These are phyloP conservation scores for Anisodus acutangulus DNA, from an alignment of 257 asterid species.

Conservation along the genomic window DNA sequence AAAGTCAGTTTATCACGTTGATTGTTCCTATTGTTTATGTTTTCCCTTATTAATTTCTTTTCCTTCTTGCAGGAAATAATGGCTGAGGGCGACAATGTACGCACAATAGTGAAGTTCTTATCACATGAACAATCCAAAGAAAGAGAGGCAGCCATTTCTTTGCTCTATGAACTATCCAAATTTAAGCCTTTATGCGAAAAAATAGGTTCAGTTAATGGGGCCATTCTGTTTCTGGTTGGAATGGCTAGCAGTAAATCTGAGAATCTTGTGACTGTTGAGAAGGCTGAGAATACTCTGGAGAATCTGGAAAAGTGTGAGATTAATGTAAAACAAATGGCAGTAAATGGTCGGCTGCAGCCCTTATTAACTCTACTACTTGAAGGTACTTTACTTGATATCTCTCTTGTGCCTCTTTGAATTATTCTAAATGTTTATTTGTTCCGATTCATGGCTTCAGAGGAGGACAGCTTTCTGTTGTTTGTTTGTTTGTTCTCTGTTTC, in stretches of 20 bases:
- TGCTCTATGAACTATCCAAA: constrained; percentile 87
- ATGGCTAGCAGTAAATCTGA: constrained; percentile 96
- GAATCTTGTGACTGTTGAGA: constrained; percentile 69
- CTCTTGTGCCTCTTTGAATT: neutral
- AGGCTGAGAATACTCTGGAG: constrained; percentile 77
- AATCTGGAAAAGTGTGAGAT: constrained; percentile 81
- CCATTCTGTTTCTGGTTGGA: constrained; percentile 82
- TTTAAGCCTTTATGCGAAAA: constrained; percentile 73
- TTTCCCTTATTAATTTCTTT: neutral
- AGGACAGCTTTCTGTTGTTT: neutral
- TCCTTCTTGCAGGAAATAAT: constrained; percentile 70
- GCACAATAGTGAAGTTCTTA: constrained; percentile 79
- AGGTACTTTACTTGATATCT: constrained; percentile 53
- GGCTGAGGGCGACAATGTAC: constrained; percentile 90
- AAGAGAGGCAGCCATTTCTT: constrained; percentile 85
- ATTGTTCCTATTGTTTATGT: constrained; percentile 13
- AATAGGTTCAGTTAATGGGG: constrained; percentile 86
- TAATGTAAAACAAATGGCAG: constrained; percentile 97
- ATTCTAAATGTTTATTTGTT: constrained; percentile 16
- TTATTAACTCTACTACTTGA: constrained; percentile 75
- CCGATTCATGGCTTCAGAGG: neutral
- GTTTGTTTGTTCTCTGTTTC: neutral
- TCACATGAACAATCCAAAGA: constrained; percentile 79
- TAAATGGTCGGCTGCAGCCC: constrained; percentile 80
- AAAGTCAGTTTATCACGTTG: constrained; percentile 25